Percentiles rank a stretch among this genome's conserved stretches.
These are phyloP conservation scores for Xylaria multiplex DNA, from an alignment of 2,329 filamentous ascomycete species.

Conservation along the genomic window DNA sequence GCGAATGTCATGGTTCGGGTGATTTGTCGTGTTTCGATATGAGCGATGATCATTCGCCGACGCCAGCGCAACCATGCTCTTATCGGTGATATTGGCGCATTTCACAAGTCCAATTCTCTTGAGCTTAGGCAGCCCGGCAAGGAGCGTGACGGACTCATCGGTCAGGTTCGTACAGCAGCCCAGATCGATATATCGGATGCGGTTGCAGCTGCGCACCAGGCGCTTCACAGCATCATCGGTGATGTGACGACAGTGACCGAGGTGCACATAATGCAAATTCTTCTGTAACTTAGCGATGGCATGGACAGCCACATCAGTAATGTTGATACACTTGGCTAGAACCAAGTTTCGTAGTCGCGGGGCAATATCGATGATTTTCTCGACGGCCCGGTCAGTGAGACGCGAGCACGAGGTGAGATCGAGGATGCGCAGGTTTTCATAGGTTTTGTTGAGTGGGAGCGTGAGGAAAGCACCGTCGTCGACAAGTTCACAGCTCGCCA, in stretches of 20 bases:
- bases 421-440: constrained; percentile 90
- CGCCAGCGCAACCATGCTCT: constrained; percentile 85
- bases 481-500: constrained; percentile 86
- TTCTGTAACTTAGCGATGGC: constrained; percentile 91
- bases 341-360: constrained; percentile 92
- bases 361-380: constrained; percentile 86
- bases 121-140: constrained; percentile 89
- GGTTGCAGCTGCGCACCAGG: constrained; percentile 85
- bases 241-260: constrained; percentile 92
- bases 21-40: constrained; percentile 59
- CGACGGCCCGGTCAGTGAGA: constrained; percentile 86
- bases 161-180: constrained; percentile 94
- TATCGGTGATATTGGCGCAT: constrained; percentile 88
- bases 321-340: constrained; percentile 90
- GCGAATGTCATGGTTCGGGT: constrained; percentile 62
- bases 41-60: constrained; percentile 69
- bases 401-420: constrained; percentile 90
- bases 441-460: constrained; percentile 74
- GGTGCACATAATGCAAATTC: constrained; percentile 95
- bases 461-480: constrained; percentile 88
- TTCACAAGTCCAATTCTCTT: constrained; percentile 96
- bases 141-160: constrained; percentile 82
- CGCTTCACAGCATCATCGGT: constrained; percentile 88
- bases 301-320: constrained; percentile 88
- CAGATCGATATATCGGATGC: constrained; percentile 96